Evolutionary conservation across 495 filamentous ascomycete genomes (phyloP).

Genomic region (Hypoxylon fuscum): DNA sequence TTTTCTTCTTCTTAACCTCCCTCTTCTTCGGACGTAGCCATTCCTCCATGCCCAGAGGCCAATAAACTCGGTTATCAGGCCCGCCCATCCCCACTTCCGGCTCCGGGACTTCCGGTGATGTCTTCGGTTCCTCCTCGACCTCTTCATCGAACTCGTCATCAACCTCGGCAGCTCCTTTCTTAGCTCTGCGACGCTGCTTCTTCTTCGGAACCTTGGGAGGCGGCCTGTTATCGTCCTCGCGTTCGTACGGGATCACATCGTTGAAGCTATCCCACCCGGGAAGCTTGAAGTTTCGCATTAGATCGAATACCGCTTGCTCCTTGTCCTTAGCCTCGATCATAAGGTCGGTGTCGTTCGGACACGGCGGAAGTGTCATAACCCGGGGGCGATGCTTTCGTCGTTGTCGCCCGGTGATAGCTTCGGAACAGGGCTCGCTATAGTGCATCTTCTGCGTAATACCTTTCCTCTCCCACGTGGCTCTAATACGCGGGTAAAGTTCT

Average conservation of each 20-base stretch:
- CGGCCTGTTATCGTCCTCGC: conserved; percentile 80
- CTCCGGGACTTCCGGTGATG: conserved; percentile 60
- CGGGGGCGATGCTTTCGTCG: conserved; percentile 85
- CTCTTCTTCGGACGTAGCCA: conserved; percentile 86
- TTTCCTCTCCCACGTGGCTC: conserved; percentile 86
- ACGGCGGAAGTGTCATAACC: conserved; percentile 81
- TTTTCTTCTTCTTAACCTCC: conserved; percentile 67
- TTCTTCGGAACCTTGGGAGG: conserved; percentile 60
- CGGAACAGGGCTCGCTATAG: conserved; percentile 81
- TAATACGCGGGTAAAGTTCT: conserved; percentile 65
- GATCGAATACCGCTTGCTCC: conserved; percentile 94
- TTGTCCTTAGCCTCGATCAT: conserved; percentile 99
- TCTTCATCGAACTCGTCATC: conserved; percentile 55
- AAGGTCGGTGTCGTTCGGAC: conserved; percentile 82
- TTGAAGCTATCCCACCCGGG: conserved; percentile 78
- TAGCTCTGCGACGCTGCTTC: conserved; percentile 53
- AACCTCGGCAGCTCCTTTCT: conserved; percentile 56
- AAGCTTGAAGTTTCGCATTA: conserved; percentile 87
- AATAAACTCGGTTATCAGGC: conserved; percentile 85
- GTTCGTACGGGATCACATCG: conserved; percentile 79
- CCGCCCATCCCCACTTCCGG: conserved; percentile 90
- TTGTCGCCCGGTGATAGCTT: conserved; percentile 78
- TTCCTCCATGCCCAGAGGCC: conserved; percentile 88
- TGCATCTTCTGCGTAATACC: conserved; percentile 96
- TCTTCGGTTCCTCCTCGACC: conserved; percentile 50